These are phyloP conservation scores for Ramularia endophylla DNA, from an alignment of 2,329 filamentous ascomycete species.

Conservation along the genomic window DNA sequence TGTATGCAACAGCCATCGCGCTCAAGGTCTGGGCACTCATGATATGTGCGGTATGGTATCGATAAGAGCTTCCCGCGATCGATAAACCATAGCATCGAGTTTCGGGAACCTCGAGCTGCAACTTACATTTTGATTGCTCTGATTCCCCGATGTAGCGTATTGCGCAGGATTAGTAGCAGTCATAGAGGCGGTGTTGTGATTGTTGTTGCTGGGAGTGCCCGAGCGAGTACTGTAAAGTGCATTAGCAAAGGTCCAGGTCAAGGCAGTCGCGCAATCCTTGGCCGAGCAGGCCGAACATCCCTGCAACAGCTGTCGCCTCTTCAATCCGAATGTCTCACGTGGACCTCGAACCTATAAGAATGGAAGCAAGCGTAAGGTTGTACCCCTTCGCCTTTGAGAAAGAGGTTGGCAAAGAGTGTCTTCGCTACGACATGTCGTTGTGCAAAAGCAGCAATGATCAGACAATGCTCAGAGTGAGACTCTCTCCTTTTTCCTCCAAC, in stretches of 20 bases:
- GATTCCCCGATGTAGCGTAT: conserved; percentile 56
- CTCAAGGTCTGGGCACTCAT: not conserved
- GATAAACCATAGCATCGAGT: not conserved
- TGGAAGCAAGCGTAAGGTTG: not conserved
- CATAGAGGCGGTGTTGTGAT: conserved; percentile 25
- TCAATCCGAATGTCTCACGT: too few relatives aligned
- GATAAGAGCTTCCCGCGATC: conserved; percentile 15
- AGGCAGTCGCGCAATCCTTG: not conserved
- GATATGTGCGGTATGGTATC: conserved; percentile 13
- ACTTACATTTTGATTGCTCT: conserved; percentile 55
- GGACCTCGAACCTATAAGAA: conserved; percentile 2
- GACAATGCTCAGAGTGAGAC: too few relatives aligned
- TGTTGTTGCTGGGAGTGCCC: conserved; percentile 22
- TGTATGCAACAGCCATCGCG: too few relatives aligned
- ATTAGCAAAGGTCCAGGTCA: too few relatives aligned
- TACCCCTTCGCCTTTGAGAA: not conserved
- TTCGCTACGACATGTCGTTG: too few relatives aligned
- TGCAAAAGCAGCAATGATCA: too few relatives aligned
- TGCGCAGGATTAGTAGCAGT: conserved; percentile 53
- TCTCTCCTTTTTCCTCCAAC: too few relatives aligned
- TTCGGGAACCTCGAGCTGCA: conserved; percentile 5
- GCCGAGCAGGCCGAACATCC: conserved; percentile 1
- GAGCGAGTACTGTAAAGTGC: conserved; percentile 20
- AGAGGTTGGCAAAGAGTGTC: not conserved
- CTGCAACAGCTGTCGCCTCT: too few relatives aligned